These are phyloP conservation scores for Yamadazyma laniorum DNA, from an alignment of 805 yeast genomes.

Conservation along the genomic window DNA sequence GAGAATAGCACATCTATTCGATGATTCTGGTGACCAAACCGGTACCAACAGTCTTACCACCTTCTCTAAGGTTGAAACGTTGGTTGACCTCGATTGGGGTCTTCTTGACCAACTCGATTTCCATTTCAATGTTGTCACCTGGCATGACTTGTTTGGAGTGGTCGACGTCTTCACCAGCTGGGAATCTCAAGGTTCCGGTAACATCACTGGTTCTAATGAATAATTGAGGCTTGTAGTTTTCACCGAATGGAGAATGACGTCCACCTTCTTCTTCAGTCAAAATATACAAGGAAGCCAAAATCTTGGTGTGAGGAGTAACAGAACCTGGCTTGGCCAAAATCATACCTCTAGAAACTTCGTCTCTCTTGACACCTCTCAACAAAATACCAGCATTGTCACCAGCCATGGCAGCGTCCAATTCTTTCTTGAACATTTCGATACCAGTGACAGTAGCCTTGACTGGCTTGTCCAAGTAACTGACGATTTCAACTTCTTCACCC, in stretches of 20 bases:
- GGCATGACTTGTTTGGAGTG: slow-evolving; percentile 91
- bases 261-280: slow-evolving; percentile 98
- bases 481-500: slow-evolving; percentile 98
- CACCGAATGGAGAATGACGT: slow-evolving; percentile 96
- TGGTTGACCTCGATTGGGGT: slow-evolving; percentile 95
- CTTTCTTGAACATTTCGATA: slow-evolving; percentile 99
- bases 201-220: slow-evolving; percentile 96
- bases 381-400: slow-evolving; percentile 99
- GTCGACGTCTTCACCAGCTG: slow-evolving; percentile 68
- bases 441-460: slow-evolving; percentile 95
- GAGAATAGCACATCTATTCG: slow-evolving; percentile 40
- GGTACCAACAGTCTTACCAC: slow-evolving; percentile 98
- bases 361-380: slow-evolving; percentile 98
- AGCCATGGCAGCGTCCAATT: slow-evolving; percentile 94
- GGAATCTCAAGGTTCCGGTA: slow-evolving; percentile 87
- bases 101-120: slow-evolving; percentile 82
- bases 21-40: slow-evolving; percentile 93
- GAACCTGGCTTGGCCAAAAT: slow-evolving; percentile 90
- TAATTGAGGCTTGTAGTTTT: slow-evolving; percentile 97
- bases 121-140: slow-evolving; percentile 98
- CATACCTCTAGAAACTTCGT: slow-evolving; percentile 96
- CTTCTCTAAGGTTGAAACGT: slow-evolving; percentile 99
- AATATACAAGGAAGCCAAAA: slow-evolving; percentile 90
- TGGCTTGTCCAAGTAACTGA: slow-evolving; percentile 84
- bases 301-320: slow-evolving; percentile 88